Evolutionary conservation across 1,284 basidiomycete species (phyloP), one percentile per base, ranked within the genome.

Genomic region (Rhodotorula sp.): DNA sequence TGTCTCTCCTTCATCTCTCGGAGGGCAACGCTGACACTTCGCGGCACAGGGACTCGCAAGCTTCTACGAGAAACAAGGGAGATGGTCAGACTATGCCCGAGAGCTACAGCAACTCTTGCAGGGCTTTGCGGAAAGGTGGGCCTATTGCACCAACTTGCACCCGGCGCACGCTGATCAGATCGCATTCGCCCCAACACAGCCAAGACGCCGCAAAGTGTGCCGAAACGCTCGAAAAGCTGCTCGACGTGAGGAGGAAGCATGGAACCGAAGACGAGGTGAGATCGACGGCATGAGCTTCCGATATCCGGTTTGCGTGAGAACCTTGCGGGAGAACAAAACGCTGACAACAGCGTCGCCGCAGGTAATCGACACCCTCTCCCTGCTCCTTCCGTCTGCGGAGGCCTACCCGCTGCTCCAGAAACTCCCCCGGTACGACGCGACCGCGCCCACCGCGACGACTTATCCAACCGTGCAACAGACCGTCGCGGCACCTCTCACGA

Each of bases 181-280:
- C 12, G 14, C 20, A 48, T 34, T n/a, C 16, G 26, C 10, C n/a
- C 21, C 7, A 0, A 34, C 23, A 21, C 74, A 94, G 92, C 7
- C 83, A 87, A 48, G 93, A 98, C 79, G 87, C 86, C 0, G 84
- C 84, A 14, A 95, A 91, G 81, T 91, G 89, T 75, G 92, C 91
- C 1, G 90, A 92, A 78, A 83, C 85, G 0, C 80, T 96, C 57
- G 91, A 94, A 79, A 91, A 89, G 75, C 83, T 92, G 52, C 82
- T 97, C n/a, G 85, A 87, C 3, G 79, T 89, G 3, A 86, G 87
- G 39, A 84, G 88, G 23, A 83, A 87, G 61, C 84, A 88, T 70
- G 91, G 90, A 0, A 86, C 86, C 5, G 83, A 84, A 47, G 79
- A 84, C 64, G 85, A 92, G 81, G 90, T 90, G 75, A 59, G 78